Evolutionary conservation across 345 rosid species (phyloP), one percentile per base, ranked within the genome.

Genomic region (Eucalyptus tenuipes): DNA sequence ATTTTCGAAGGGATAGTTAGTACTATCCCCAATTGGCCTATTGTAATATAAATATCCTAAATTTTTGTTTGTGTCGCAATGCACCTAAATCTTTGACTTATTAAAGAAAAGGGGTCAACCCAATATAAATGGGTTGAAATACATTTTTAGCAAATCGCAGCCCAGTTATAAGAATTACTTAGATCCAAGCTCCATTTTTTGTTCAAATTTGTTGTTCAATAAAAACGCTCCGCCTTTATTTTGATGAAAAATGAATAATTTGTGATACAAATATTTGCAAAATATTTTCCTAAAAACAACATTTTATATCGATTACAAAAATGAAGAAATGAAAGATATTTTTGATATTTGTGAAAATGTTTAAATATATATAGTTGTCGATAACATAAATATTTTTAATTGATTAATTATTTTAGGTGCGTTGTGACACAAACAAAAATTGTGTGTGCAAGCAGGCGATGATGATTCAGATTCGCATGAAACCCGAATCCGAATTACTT

Each of bases 221-320:
- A n/a, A n/a, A n/a, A n/a, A n/a, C n/a, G n/a, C n/a, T n/a, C n/a
- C n/a, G n/a, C n/a, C n/a, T n/a, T n/a, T n/a, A n/a, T n/a, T n/a
- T n/a, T n/a, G n/a, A n/a, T n/a, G n/a, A n/a, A n/a, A n/a, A n/a
- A n/a, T n/a, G n/a, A n/a, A n/a, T n/a, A n/a, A n/a, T n/a, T n/a
- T n/a, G n/a, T n/a, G n/a, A n/a, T n/a, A n/a, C n/a, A n/a, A n/a
- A n/a, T n/a, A n/a, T 16, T 4, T 16, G 22, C 0, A 14, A 64
- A n/a, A 64, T n/a, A 64, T 13, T 4, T 8, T 31, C 1, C 7
- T 8, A 2, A 7, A 33, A 8, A 4, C 2, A 31, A 68, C 4
- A 3, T 4, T 18, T 68, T 17, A 4, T 31, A 68, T 31, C 6
- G 2, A 9, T 68, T 17, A 17, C 1, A 8, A 68, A 31, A 68